Evolutionary conservation across 2,329 filamentous ascomycete species (phyloP).

Genomic region (Trichoderma brevicompactum): DNA sequence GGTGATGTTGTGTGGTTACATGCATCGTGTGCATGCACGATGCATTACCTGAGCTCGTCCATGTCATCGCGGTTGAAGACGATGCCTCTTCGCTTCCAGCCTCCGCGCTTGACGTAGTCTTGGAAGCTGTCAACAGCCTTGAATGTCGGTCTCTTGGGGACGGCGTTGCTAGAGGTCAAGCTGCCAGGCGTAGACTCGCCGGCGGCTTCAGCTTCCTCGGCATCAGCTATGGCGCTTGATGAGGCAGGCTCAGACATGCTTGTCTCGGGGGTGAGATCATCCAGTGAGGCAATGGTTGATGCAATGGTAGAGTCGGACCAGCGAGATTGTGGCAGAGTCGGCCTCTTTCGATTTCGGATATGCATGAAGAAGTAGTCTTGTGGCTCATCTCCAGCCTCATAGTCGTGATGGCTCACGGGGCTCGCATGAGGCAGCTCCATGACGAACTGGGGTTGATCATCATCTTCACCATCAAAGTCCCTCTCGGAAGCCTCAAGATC

Average conservation of each 20-base stretch:
- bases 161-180: constrained; percentile 41
- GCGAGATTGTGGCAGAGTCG: constrained; percentile 43
- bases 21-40: neutral
- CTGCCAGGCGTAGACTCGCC: constrained; percentile 35
- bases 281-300: constrained; percentile 43
- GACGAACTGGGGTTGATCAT: constrained; percentile 31
- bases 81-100: constrained; percentile 51
- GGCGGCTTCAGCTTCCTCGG: constrained; percentile 34
- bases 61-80: constrained; percentile 45
- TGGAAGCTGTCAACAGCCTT: constrained; percentile 47
- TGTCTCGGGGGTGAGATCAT: constrained; percentile 31
- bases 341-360: constrained; percentile 35
- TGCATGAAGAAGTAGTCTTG: constrained; percentile 44
- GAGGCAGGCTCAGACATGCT: constrained; percentile 18
- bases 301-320: constrained; percentile 50
- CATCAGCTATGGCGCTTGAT: constrained; percentile 34
- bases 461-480: constrained; percentile 25
- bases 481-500: constrained; percentile 36
- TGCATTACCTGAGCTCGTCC: neutral
- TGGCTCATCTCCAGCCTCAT: constrained; percentile 35
- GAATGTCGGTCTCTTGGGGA: constrained; percentile 45
- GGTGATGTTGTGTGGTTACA: neutral
- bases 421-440: constrained; percentile 41
- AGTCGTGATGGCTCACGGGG: constrained; percentile 35
- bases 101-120: constrained; percentile 49